Evolutionary conservation across 257 asterid genomes (phyloP), one percentile per base, ranked within the genome.

Genomic region (Primulina tabacum): DNA sequence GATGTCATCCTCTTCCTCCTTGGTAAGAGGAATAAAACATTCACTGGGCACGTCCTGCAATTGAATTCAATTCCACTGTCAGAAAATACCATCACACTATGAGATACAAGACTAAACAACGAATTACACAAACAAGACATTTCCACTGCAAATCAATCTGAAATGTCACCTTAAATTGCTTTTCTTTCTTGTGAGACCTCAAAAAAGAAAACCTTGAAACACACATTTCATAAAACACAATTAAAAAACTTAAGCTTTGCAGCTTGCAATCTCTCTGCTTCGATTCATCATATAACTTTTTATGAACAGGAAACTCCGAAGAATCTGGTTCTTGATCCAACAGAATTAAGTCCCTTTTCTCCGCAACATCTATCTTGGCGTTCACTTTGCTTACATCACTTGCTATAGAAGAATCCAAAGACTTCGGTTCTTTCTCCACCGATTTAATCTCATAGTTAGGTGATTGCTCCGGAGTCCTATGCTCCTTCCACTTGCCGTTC

Each of bases 1-100:
- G 75, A 90, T 76, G 61, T 79, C 77, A 58, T 16, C 43, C 73
- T 77, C 77, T 55, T 93, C 98, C 76, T 87, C 96, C 62, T 75
- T 55, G 60, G 82, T 78, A 73, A 93, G 90, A 76, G 83, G 85
- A 76, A 69, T 71, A 80, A 93, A 92, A 77, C 94, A 92, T 80
- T 90, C 96, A 18, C 47, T 72, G 32, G 58, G 64, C 77, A 68
- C 69, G 72, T 84, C 83, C 98, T 92, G 77, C 83, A 73, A 38
- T 73, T 69, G 67, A 62, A 77, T 32, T 59, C 68, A 75, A 73
- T 26, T 60, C 20, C 62, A 8, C 24, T 8, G 43, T 24, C 18
- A 73, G 4, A 29, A 28, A 32, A 40, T 61, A 26, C 30, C 32
- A 29, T 35, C 62, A 62, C 24, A 18, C 60, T 24, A 67, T 33